These are phyloP conservation scores for Coprinopsis cinerea DNA, from an alignment of 768 basidiomycete genomes.

Conservation along the genomic window DNA sequence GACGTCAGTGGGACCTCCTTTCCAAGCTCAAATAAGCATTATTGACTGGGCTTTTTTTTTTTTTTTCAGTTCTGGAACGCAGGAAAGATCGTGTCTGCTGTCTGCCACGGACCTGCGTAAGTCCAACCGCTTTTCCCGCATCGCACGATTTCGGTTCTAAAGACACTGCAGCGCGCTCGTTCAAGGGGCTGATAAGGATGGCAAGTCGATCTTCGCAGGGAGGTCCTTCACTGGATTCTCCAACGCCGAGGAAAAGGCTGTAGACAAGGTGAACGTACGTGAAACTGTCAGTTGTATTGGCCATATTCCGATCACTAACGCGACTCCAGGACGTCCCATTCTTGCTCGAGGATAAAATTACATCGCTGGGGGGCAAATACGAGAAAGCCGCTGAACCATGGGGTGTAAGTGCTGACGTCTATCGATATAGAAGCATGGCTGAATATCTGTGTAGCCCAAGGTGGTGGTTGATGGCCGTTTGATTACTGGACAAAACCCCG, in stretches of 20 bases:
- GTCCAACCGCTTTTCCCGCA: slow-evolving; percentile 21
- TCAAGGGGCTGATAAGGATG: slow-evolving; percentile 43
- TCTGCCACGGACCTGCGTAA: slow-evolving; percentile 78
- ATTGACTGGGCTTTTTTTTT: neutral
- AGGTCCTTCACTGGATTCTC: slow-evolving; percentile 61
- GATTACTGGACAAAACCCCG: slow-evolving; percentile 73
- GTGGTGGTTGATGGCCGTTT: slow-evolving; percentile 55
- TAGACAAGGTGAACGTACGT: slow-evolving; percentile 39
- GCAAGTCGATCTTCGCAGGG: slow-evolving; percentile 62
- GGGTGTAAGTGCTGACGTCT: slow-evolving; percentile 37
- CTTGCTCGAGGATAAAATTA: slow-evolving; percentile 62
- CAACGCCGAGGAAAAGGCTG: slow-evolving; percentile 57
- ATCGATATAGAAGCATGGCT: neutral
- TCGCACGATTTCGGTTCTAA: no score
- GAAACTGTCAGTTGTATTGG: neutral
- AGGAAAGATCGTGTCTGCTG: slow-evolving; percentile 63
- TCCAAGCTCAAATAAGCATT: neutral
- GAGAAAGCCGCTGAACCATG: slow-evolving; percentile 52
- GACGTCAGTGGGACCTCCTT: slow-evolving; percentile 35
- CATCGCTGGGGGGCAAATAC: slow-evolving; percentile 58
- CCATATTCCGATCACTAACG: neutral
- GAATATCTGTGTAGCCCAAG: slow-evolving; percentile 27
- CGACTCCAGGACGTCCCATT: slow-evolving; percentile 53
- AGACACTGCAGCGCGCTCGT: slow-evolving; percentile 50
- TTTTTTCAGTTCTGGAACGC: slow-evolving; percentile 52